Evolutionary conservation across 352 stramenopile genomes (phyloP).

Genomic region (Globisporangium polare): DNA sequence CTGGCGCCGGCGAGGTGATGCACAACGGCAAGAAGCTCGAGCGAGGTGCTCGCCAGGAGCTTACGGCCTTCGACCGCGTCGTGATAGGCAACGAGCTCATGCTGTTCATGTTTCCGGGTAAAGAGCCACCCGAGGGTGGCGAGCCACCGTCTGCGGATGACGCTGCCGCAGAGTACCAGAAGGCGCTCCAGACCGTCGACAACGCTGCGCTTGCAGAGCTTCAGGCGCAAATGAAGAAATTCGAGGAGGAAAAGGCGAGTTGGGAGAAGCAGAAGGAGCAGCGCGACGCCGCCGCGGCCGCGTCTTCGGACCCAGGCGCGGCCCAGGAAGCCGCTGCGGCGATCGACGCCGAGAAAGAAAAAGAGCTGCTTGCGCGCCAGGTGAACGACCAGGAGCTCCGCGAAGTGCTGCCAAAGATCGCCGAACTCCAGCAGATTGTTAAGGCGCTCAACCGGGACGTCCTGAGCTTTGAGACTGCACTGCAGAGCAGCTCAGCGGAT

Average conservation of each 20-base stretch:
- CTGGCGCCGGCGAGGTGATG: slow-evolving; percentile 82
- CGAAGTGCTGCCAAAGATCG: slow-evolving; percentile 90
- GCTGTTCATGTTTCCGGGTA: slow-evolving; percentile 70
- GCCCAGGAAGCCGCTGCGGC: slow-evolving; percentile 34
- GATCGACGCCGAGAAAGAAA: slow-evolving; percentile 42
- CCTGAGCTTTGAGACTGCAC: slow-evolving; percentile 89
- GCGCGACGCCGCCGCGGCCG: slow-evolving; percentile 25
- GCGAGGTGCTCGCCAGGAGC: slow-evolving; percentile 29
- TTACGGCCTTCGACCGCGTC: slow-evolving; percentile 69
- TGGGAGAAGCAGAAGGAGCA: slow-evolving; percentile 85
- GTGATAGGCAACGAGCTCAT: slow-evolving; percentile 87
- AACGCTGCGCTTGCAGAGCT: slow-evolving; percentile 75
- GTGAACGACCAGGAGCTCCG: slow-evolving; percentile 91
- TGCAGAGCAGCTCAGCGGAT: slow-evolving; percentile 65
- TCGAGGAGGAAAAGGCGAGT: slow-evolving; percentile 84
- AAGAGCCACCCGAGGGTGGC: slow-evolving; percentile 26
- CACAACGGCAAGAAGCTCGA: slow-evolving; percentile 80
- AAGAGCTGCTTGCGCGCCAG: slow-evolving; percentile 64
- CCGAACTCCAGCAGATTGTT: slow-evolving; percentile 91
- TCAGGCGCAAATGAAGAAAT: slow-evolving; percentile 87
- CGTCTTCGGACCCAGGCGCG: slow-evolving; percentile 16
- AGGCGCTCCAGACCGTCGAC: slow-evolving; percentile 72
- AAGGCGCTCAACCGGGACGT: slow-evolving; percentile 88
- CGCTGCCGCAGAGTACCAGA: slow-evolving; percentile 86
- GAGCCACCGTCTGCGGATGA: slow-evolving; percentile 78